Evolutionary conservation across 805 yeast genomes (phyloP).

Genomic region (Candida argentea): DNA sequence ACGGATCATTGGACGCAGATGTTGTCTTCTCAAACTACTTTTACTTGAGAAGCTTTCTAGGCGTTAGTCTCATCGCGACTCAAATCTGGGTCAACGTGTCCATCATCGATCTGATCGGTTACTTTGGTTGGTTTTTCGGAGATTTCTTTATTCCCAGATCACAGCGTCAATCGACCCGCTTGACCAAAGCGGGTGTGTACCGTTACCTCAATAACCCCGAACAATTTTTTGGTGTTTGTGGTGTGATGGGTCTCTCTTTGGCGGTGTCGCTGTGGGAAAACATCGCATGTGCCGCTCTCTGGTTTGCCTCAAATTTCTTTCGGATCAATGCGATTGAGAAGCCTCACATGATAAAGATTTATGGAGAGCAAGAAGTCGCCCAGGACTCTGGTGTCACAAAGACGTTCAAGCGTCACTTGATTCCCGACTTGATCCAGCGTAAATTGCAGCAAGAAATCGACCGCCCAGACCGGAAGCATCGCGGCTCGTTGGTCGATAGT

Average conservation of each 20-base stretch:
- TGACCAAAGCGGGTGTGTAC: constrained; percentile 73
- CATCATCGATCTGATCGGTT: constrained; percentile 62
- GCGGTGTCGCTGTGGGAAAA: constrained; percentile 43
- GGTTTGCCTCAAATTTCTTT: constrained; percentile 59
- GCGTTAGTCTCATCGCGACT: constrained; percentile 41
- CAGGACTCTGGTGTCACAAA: constrained; percentile 42
- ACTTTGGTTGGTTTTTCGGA: constrained; percentile 87
- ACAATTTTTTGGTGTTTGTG: constrained; percentile 66
- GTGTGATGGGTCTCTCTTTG: constrained; percentile 67
- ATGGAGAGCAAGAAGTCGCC: constrained; percentile 53
- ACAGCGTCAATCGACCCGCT: constrained; percentile 27
- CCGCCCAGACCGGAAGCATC: constrained; percentile 10
- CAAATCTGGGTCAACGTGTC: constrained; percentile 65
- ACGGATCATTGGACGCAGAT: constrained; percentile 6
- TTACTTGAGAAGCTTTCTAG: constrained; percentile 47
- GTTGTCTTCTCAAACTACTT: constrained; percentile 27
- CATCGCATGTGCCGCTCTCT: constrained; percentile 40
- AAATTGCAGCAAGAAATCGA: constrained; percentile 12
- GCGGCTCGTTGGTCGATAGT: constrained; percentile 31
- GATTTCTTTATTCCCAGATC: constrained; percentile 64
- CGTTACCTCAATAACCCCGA: constrained; percentile 79
- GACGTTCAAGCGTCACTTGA: constrained; percentile 32
- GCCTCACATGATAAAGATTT: constrained; percentile 66
- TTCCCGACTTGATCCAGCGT: constrained; percentile 28
- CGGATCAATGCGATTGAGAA: constrained; percentile 66